Percentiles rank a stretch among this genome's conserved stretches.
These are phyloP conservation scores for Lipomyces yamadae DNA, from an alignment of 805 yeast genomes.

Conservation along the genomic window DNA sequence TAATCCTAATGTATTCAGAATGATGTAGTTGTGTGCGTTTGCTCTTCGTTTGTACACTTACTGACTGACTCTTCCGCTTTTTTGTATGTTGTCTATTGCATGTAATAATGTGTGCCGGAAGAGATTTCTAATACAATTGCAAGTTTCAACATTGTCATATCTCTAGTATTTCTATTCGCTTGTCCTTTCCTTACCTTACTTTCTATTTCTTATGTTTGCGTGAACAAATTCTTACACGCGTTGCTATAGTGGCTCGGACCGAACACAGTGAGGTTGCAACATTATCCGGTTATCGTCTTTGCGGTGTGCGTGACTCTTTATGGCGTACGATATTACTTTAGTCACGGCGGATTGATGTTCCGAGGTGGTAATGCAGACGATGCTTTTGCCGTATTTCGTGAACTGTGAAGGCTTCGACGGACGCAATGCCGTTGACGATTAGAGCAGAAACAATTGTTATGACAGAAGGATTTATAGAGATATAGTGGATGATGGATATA, in stretches of 20 bases:
- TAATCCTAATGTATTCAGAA: neutral
- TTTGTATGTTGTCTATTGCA: neutral
- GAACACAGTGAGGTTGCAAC: slow-evolving; percentile 4
- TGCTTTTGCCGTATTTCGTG: neutral
- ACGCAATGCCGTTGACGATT: neutral
- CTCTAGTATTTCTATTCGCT: neutral
- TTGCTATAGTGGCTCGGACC: slow-evolving; percentile 1
- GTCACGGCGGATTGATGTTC: neutral
- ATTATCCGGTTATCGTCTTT: slow-evolving; percentile 4
- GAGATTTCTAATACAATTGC: neutral
- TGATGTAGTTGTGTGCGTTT: neutral
- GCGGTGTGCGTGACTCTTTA: slow-evolving; percentile 1
- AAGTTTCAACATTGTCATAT: slow-evolving; percentile 2
- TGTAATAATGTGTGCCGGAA: neutral
- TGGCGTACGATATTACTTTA: slow-evolving; percentile 3
- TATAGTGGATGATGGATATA: too few relatives aligned
- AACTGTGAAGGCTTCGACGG: neutral
- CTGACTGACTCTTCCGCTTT: neutral
- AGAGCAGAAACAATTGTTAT: too few relatives aligned
- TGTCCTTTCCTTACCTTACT: neutral
- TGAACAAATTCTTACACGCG: neutral
- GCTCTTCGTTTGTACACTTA: neutral
- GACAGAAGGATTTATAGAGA: too few relatives aligned
- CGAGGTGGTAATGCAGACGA: neutral
- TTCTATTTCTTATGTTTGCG: slow-evolving; percentile 2